Evolutionary conservation across 2,329 filamentous ascomycete species (phyloP).

Genomic region (Lachnellula subtilissima): DNA sequence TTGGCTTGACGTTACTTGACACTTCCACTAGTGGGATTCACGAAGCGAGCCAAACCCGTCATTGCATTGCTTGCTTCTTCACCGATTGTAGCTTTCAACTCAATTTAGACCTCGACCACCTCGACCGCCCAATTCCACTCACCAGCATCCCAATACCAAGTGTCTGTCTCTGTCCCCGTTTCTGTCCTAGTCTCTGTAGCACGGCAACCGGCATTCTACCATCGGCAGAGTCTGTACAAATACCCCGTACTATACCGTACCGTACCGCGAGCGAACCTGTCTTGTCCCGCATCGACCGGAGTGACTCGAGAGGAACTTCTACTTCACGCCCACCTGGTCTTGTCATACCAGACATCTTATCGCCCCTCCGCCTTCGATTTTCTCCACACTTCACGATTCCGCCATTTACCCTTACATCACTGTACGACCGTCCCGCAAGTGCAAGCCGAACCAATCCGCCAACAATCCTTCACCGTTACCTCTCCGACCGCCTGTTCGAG

Average conservation of each 20-base stretch:
- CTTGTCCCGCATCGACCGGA: not conserved
- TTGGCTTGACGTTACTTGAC: no score
- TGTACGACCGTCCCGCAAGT: conserved; percentile 21
- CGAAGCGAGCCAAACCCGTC: no score
- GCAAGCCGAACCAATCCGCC: conserved; percentile 23
- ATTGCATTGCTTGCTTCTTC: not conserved
- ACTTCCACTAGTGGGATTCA: no score
- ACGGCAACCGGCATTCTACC: not conserved
- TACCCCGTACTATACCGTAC: no score
- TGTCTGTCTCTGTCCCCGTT: not conserved
- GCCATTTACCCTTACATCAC: conserved; percentile 8
- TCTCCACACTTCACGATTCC: conserved; percentile 10
- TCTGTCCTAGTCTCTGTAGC: not conserved
- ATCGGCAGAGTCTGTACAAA: not conserved
- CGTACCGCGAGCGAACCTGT: no score
- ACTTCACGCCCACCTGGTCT: not conserved
- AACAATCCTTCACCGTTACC: conserved; percentile 15
- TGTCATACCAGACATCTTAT: conserved; percentile 8
- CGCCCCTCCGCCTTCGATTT: conserved; percentile 5
- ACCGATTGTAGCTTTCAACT: not conserved
- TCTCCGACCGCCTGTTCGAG: conserved; percentile 26
- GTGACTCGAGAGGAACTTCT: not conserved
- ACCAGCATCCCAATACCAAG: not conserved
- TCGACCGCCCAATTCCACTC: not conserved
- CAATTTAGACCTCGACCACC: not conserved